phyloP scores from a whole-genome alignment of 1,284 basidiomycete genomes.

The Stereum hirsutum region DNA sequence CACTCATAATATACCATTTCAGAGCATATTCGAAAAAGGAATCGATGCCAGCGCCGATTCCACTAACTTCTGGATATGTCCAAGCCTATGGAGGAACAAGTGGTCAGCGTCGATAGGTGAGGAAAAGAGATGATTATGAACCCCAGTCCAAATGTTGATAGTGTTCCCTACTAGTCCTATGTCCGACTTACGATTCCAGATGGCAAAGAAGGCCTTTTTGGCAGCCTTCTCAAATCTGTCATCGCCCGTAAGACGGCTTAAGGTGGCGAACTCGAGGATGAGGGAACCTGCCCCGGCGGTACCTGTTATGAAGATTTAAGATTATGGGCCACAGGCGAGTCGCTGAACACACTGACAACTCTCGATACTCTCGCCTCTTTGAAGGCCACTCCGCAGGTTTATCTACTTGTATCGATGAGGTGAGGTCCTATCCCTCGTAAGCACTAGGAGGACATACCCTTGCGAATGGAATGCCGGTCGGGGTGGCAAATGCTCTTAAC shows the following conservation, averaged over 20 bases:
- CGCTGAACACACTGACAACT: slow-evolving; percentile 51
- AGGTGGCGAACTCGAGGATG: slow-evolving; percentile 85
- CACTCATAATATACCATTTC: slow-evolving; percentile 85
- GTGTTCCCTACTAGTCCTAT: slow-evolving; percentile 84
- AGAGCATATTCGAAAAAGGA: slow-evolving; percentile 91
- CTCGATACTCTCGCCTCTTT: slow-evolving; percentile 61
- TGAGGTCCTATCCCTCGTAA: slow-evolving; percentile 8
- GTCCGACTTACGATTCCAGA: slow-evolving; percentile 84
- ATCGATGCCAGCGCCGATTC: slow-evolving; percentile 88
- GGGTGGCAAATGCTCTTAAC: slow-evolving; percentile 81
- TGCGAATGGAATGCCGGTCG: slow-evolving; percentile 85
- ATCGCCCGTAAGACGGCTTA: slow-evolving; percentile 84
- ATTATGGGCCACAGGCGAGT: background rate
- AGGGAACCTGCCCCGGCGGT: slow-evolving; percentile 89
- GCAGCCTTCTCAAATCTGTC: slow-evolving; percentile 79
- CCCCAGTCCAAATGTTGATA: slow-evolving; percentile 73
- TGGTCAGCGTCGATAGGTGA: background rate
- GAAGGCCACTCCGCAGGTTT: slow-evolving; percentile 66
- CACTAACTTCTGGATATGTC: slow-evolving; percentile 65
- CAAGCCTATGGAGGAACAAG: slow-evolving; percentile 36
- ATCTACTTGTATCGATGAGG: slow-evolving; percentile 44
- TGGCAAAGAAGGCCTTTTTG: slow-evolving; percentile 78
- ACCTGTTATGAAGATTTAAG: slow-evolving; percentile 32
- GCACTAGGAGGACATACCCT: slow-evolving; percentile 38
- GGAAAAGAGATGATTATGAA: slow-evolving; percentile 27